Evolutionary conservation across 106 monocot genomes (phyloP), one percentile per base, ranked within the genome.

Genomic region (Acorus calamus): DNA sequence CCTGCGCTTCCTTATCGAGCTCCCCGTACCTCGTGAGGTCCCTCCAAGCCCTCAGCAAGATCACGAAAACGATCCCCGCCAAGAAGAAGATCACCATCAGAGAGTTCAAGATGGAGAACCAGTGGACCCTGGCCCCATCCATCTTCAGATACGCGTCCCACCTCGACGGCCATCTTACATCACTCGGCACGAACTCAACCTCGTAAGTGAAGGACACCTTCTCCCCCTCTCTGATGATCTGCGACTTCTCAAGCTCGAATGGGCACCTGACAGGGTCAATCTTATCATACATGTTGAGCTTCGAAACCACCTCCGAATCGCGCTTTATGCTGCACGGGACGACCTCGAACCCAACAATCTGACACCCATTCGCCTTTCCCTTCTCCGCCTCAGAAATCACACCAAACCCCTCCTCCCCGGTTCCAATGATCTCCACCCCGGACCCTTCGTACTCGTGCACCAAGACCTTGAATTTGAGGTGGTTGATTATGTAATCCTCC

Each of bases 61-160:
- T 84, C 41, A 84, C 76, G 52, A 84, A 66, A 49, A 84, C 80
- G 43, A 80, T 80, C 6, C 74, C 77, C 3, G 85, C 85, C n/a
- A 85, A 74, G 57, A 85, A 76, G 1, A 81, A 66, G 44, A 85
- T 76, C 42, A 85, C 78, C 77, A 77, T 74, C 4, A 85, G 67
- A 2, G 85, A 85, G 56, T 85, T 78, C 6, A 81, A 74, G 46
- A 85, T 85, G 5, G 85, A 85, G 74, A 85, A 77, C 85, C 85
- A 81, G 49, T 85, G 81, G n/a, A 81, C 81, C 63, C 79, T 80
- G 4, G 77, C 84, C 7, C 76, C 85, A 56, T 77, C 80, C 79
- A 73, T 77, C 73, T 73, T 77, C 57, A 85, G 57, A 60, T 85
- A 85, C 2, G 81, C 77, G 42, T 85, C 78, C 85, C 85, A 85